phyloP scores from a whole-genome alignment of 257 asterid genomes.

The Salvia miltiorrhiza region DNA sequence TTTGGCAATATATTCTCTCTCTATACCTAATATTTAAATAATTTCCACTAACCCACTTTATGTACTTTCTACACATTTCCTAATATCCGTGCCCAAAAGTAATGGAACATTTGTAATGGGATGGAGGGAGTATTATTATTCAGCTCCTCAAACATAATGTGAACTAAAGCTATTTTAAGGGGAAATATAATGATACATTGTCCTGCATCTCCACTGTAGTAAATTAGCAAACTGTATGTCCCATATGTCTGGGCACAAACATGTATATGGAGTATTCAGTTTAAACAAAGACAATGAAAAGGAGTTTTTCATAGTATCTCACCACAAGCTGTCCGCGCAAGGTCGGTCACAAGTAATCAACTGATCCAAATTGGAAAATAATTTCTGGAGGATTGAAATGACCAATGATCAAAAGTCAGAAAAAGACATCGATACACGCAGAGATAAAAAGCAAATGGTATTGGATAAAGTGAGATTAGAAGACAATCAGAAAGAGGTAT shows the following conservation, averaged over 20 bases:
- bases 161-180: not conserved
- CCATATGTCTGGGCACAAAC: not conserved
- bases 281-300: slow-evolving; percentile 11
- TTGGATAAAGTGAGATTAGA: slow-evolving; percentile 9
- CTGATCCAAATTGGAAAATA: slow-evolving; percentile 75
- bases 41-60: too few species aligned
- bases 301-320: slow-evolving; percentile 38
- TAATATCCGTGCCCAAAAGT: too few species aligned
- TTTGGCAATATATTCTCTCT: too few species aligned
- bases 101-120: too few species aligned
- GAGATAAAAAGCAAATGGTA: not conserved
- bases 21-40: too few species aligned
- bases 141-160: not conserved
- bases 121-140: not conserved
- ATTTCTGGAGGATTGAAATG: slow-evolving; percentile 49
- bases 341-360: slow-evolving; percentile 77
- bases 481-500: slow-evolving; percentile 1
- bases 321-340: slow-evolving; percentile 69
- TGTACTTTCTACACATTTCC: too few species aligned
- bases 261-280: not conserved
- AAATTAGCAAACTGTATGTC: not conserved
- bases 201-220: slow-evolving; percentile 1
- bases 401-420: slow-evolving; percentile 18
- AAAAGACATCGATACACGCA: not conserved
- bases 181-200: not conserved